Conservation (phyloP, 2,329 filamentous ascomycete genomes). For the Ophiostoma sp. region DNA sequence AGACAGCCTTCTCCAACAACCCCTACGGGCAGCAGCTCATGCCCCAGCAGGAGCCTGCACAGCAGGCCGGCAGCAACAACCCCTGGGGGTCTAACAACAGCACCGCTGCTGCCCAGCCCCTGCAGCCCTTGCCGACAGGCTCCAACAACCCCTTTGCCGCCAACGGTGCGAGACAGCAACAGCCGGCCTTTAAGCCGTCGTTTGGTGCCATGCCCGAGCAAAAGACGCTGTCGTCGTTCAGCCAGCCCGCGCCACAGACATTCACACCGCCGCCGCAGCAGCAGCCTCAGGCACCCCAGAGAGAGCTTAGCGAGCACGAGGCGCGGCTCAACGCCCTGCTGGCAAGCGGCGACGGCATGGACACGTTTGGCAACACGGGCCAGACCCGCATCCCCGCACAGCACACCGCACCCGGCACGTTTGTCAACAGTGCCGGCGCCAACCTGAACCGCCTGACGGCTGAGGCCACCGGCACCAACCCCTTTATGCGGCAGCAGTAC, state of each 20-base stretch:
- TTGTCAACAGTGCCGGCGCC: conserved; percentile 89
- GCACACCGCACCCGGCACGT: conserved; percentile 91
- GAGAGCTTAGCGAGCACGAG: conserved; percentile 57
- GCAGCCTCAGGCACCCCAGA: conserved; percentile 46
- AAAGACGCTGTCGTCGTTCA: conserved; percentile 61
- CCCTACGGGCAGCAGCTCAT: conserved; percentile 41
- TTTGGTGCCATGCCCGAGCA: conserved; percentile 77
- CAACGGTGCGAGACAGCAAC: conserved; percentile 19
- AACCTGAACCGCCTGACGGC: conserved; percentile 65
- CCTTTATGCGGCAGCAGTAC: conserved; percentile 79
- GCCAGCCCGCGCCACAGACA: conserved; percentile 40
- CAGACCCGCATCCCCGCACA: conserved; percentile 92
- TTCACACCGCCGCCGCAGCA: conserved; percentile 24
- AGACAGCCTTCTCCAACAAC: conserved; percentile 32
- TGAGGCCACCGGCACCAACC: conserved; percentile 78
- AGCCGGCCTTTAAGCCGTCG: conserved; percentile 44
- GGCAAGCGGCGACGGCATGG: conserved; percentile 82
- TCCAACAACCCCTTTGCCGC: conserved; percentile 94
- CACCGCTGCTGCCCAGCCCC: conserved; percentile 53
- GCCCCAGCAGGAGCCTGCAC: conserved; percentile 48
- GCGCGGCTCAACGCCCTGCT: conserved; percentile 82
- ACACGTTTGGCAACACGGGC: conserved; percentile 97
- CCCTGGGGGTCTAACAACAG: conserved; percentile 72
- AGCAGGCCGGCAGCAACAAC: conserved; percentile 83
- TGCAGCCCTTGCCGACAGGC: conserved; percentile 81